These are phyloP conservation scores for Penicillium robsamsonii DNA, from an alignment of 495 filamentous ascomycete genomes.

Conservation along the genomic window DNA sequence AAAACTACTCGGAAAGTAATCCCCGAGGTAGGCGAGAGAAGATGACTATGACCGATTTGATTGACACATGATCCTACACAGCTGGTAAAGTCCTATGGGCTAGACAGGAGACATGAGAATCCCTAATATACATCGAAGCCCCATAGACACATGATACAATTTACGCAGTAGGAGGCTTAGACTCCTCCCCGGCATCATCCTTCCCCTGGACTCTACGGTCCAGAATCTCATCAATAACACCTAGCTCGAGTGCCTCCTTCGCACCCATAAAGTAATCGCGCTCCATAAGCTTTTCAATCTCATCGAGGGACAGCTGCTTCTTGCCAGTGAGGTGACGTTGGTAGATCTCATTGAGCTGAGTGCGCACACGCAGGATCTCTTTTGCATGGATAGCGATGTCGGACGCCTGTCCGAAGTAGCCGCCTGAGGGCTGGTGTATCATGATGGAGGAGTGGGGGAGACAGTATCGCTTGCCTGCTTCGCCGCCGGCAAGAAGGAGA, in stretches of 20 bases:
- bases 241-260: slow-evolving; percentile 80
- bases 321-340: slow-evolving; percentile 72
- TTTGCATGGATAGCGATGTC: slow-evolving; percentile 97
- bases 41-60: background rate
- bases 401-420: slow-evolving; percentile 82
- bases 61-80: slow-evolving; percentile 1
- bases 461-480: slow-evolving; percentile 80
- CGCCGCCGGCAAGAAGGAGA: slow-evolving; percentile 80
- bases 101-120: background rate
- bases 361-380: slow-evolving; percentile 85
- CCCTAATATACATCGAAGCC: background rate
- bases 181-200: slow-evolving; percentile 25
- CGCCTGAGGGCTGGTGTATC: slow-evolving; percentile 93
- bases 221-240: slow-evolving; percentile 88
- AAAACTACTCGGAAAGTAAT: background rate
- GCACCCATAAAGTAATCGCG: slow-evolving; percentile 92
- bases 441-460: slow-evolving; percentile 92
- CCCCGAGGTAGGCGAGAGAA: background rate
- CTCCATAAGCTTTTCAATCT: slow-evolving; percentile 93
- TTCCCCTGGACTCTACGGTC: slow-evolving; percentile 50
- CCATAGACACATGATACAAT: slow-evolving; percentile 6
- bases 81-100: background rate
- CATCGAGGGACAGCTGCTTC: slow-evolving; percentile 67
- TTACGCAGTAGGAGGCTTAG: slow-evolving; percentile 21
- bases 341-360: slow-evolving; percentile 88